A percentile compares a stretch with the other conserved stretches of the same genome.
Evolutionary conservation across 1,139 yeast species (phyloP).

Genomic region (Sugiyamaella xylanicola): DNA sequence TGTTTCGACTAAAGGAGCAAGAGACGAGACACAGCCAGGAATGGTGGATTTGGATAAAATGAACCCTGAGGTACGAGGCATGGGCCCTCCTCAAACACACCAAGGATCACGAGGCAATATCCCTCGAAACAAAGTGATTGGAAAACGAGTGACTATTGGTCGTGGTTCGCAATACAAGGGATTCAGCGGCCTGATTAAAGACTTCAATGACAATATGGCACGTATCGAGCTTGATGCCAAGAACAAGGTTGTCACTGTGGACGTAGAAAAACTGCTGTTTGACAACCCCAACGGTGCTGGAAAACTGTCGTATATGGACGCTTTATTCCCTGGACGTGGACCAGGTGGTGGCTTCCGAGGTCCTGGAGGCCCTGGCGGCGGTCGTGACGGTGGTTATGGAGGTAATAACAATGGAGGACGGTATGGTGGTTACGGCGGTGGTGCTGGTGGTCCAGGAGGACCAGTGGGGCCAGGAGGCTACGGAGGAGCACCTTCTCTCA

Average conservation of each 20-base stretch:
- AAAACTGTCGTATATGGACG: conserved; percentile 74
- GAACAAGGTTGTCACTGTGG: conserved; percentile 82
- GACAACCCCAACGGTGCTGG: conserved; percentile 60
- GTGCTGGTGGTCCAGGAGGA: conserved; percentile 46
- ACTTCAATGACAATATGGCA: conserved; percentile 88
- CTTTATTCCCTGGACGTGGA: conserved; percentile 50
- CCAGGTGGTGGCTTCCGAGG: conserved; percentile 32
- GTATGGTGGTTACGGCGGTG: conserved; percentile 47
- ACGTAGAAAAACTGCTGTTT: conserved; percentile 74
- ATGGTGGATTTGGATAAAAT: conserved; percentile 61
- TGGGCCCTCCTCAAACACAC: conserved; percentile 55
- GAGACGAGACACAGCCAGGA: conserved; percentile 47
- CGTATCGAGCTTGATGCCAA: conserved; percentile 93
- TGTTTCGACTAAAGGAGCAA: conserved; percentile 77
- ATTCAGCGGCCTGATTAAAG: conserved; percentile 88
- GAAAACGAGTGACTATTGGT: conserved; percentile 82
- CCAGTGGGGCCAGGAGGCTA: conserved; percentile 28
- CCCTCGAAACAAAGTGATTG: conserved; percentile 37
- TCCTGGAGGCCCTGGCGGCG: conserved; percentile 53
- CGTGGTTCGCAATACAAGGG: conserved; percentile 92
- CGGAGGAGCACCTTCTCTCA: conserved; percentile 45
- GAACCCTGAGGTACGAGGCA: conserved; percentile 72
- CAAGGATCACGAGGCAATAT: conserved; percentile 16
- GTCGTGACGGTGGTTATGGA: conserved; percentile 35
- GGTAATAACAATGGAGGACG: conserved; percentile 32